Conservation (phyloP, 345 rosid species). For the Acer campestre region DNA sequence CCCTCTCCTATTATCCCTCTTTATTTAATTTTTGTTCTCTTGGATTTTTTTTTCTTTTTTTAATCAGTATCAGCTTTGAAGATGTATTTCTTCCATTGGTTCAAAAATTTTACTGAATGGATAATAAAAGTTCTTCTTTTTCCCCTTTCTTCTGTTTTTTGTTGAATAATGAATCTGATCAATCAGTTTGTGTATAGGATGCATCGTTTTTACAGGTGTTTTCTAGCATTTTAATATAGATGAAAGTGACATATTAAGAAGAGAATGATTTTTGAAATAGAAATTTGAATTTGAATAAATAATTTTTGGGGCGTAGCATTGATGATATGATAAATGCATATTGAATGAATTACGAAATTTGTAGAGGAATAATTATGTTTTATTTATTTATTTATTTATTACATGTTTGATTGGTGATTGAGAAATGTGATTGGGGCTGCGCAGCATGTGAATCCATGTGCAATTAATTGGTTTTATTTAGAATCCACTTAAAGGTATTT, state of each 20-base stretch:
- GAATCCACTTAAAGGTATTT: neutral
- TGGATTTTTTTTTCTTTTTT: too few species aligned
- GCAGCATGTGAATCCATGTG: slow-evolving; percentile 17
- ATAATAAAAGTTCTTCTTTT: neutral
- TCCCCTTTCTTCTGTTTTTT: neutral
- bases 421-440: neutral
- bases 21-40: neutral
- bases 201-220: neutral
- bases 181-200: neutral
- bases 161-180: neutral
- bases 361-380: too few species aligned
- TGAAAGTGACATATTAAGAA: neutral
- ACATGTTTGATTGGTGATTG: neutral
- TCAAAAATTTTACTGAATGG: neutral
- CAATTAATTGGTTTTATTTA: neutral
- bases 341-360: neutral
- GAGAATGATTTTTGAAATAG: too few species aligned
- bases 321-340: neutral
- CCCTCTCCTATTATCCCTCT: neutral
- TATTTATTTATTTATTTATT: too few species aligned
- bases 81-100: neutral
- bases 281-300: too few species aligned
- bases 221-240: neutral
- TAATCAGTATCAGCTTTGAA: neutral
- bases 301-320: neutral